phyloP scores from a whole-genome alignment of 306 rosid species.

The Trifolium subterraneum region DNA sequence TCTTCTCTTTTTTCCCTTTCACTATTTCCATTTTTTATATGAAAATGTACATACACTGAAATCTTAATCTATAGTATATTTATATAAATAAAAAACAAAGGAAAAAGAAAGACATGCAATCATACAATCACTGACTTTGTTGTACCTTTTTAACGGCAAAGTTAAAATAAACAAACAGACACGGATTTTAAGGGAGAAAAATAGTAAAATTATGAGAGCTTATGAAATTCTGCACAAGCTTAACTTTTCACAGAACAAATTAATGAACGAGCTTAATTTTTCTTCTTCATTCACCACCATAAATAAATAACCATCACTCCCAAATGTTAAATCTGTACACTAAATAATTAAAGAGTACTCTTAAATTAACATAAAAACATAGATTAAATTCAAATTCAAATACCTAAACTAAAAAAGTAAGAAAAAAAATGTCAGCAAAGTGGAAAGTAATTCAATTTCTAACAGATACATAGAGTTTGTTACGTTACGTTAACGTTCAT shows the following conservation, averaged over 20 bases:
- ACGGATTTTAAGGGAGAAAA: slow-evolving; percentile 42
- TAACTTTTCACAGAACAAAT: slow-evolving; percentile 49
- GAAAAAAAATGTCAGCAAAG: slow-evolving; percentile 45
- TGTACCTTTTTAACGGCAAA: slow-evolving; percentile 43
- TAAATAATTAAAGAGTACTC: slow-evolving; percentile 38
- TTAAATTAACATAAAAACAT: slow-evolving; percentile 4
- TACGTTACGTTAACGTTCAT: slow-evolving; percentile 33
- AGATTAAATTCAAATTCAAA: slow-evolving; percentile 28
- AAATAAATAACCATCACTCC: not conserved
- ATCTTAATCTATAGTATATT: not conserved
- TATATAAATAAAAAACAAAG: not conserved
- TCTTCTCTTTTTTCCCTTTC: not conserved
- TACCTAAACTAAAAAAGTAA: slow-evolving; percentile 47
- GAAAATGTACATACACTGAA: not conserved
- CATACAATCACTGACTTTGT: slow-evolving; percentile 45
- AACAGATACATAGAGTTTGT: not conserved
- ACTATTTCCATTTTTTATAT: not conserved
- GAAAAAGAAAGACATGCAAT: slow-evolving; percentile 15
- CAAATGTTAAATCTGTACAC: slow-evolving; percentile 53
- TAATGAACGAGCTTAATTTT: slow-evolving; percentile 34
- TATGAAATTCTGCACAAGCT: slow-evolving; percentile 40
- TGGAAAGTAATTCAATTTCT: slow-evolving; percentile 1
- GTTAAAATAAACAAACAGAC: slow-evolving; percentile 47
- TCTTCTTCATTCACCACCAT: not conserved
- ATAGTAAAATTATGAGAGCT: not conserved